Base-by-base conservation (phyloP, 148 eudicot genomes). In the Nepenthes mirabilis region DNA sequence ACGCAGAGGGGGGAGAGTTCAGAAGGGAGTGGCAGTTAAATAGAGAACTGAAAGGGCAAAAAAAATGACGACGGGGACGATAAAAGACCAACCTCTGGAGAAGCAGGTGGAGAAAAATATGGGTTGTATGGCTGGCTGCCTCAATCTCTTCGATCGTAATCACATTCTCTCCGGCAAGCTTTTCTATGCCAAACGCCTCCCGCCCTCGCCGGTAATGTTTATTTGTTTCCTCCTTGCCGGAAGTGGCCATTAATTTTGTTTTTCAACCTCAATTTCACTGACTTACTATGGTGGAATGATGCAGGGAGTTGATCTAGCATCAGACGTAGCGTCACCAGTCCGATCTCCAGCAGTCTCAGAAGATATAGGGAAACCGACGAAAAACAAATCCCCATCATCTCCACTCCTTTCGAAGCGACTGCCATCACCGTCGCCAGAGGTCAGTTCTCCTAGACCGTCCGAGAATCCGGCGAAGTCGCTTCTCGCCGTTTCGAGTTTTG, bases 61-160 rank as follows among this genome's bases (percentile, higher is more conserved):
- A 70, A 73, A 74, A 63, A 77, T 77, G 83, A 67, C 71, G 64
- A 79, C 84, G 11, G 83, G 74, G 33, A 58, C 70, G 37, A 59
- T 73, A 36, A 74, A 76, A n/a, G 90, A 82, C 36, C 85, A 76
- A 55, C 76, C 81, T 59, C 63, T 75, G 12, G 80, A 85, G 80
- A 88, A 81, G 66, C 88, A 83, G 34, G 85, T 82, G 5, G 81
- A 72, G 70, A 87, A 83, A 55, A 90, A 87, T 63, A 87, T 88
- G 86, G 91, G 82, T 32, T 90, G 97, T 79, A 86, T 90, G 85
- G 64, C 95, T 34, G 91, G 95, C 4, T 90, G 86, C 59, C 84
- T 90, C 66, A 87, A 86, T 37, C 65, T 90, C 61, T 90, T 86
- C 40, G 95, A 86, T 55, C 95, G 88, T 12, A 72, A 74, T 57